Base-by-base conservation (phyloP, 345 rosid genomes). In the Sisymbrium irio region DNA sequence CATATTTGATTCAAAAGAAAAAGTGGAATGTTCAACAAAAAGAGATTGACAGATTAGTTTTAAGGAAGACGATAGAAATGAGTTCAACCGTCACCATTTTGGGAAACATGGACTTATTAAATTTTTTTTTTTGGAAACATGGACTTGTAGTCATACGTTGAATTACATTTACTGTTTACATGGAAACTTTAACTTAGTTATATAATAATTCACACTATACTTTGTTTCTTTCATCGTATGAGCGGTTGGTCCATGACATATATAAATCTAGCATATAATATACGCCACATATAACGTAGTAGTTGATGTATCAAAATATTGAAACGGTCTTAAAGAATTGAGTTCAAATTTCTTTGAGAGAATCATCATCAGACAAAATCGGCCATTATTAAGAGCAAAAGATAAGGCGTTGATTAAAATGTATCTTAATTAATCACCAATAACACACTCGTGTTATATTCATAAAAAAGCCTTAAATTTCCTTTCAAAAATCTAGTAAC, bases 211-310 rank as follows among this genome's bases (percentile, higher is more conserved):
- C 78, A 66, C 73, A 58, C 22, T 47, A 14, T 47, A 14, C 54
- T n/a, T 58, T 53, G 44, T 59, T 0, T 3, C 9, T 59, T 0
- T 3, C 9, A 30, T 20, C 36, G 13, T 40, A 33, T 14, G 54
- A 67, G 67, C 78, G 73, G 74, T 69, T 69, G 79, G 61, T 69
- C 63, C 63, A 69, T 61, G 69, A 69, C 55, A 50, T 40, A 33
- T 51, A 67, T 61, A 50, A 75, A 75, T 75, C 32, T 37, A 46
- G 0, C 54, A 74, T 40, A 56, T 65, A 13, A 59, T 46, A 65
- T 25, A 61, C 67, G 17, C 27, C 32, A 15, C 36, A 57, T 35
- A 36, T 18, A 57, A 67, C 62, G 68, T 67, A 75, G 62, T 67
- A 4, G 62, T 67, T 67, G 55, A 30, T 15, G 28, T 15, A 2